Percentiles rank a stretch among this genome's conserved stretches.
phyloP scores from a whole-genome alignment of 1,284 basidiomycete genomes.

The Pisolithus thermaeus region DNA sequence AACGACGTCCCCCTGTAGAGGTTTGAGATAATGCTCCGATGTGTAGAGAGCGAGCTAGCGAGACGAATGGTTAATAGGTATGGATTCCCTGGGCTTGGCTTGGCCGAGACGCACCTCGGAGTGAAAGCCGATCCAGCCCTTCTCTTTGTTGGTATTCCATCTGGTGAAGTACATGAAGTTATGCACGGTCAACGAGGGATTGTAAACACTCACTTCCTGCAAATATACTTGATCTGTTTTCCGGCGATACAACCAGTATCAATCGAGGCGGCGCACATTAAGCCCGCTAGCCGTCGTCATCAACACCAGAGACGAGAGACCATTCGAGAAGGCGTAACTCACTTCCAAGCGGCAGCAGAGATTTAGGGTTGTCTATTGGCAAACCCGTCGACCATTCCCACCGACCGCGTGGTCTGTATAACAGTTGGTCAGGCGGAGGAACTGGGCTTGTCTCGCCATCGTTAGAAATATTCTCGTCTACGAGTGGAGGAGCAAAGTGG shows the following conservation, averaged over 20 bases:
- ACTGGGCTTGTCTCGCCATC: background rate
- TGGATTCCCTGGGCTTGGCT: background rate
- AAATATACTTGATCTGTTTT: constrained; percentile 39
- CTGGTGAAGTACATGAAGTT: constrained; percentile 23
- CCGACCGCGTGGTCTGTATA: constrained; percentile 32
- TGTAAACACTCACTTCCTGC: constrained; percentile 37
- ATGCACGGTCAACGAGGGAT: background rate
- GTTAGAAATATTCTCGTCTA: background rate
- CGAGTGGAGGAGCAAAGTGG: constrained; percentile 20
- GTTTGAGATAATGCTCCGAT: constrained; percentile 39
- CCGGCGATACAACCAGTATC: constrained; percentile 32
- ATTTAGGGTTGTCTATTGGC: constrained; percentile 24
- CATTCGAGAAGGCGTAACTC: constrained; percentile 1
- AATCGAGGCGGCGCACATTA: constrained; percentile 36
- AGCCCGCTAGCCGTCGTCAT: constrained; percentile 29
- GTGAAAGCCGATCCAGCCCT: constrained; percentile 37
- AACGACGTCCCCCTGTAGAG: constrained; percentile 48
- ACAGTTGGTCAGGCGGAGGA: constrained; percentile 15
- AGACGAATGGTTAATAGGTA: background rate
- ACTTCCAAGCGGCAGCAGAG: constrained; percentile 26
- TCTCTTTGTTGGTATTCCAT: constrained; percentile 32
- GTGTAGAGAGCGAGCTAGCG: constrained; percentile 36
- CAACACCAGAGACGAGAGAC: background rate
- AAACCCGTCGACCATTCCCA: constrained; percentile 37
- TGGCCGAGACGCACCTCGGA: constrained; percentile 31